Evolutionary conservation across 306 rosid genomes (phyloP).

Genomic region (Quercus engelmannii): DNA sequence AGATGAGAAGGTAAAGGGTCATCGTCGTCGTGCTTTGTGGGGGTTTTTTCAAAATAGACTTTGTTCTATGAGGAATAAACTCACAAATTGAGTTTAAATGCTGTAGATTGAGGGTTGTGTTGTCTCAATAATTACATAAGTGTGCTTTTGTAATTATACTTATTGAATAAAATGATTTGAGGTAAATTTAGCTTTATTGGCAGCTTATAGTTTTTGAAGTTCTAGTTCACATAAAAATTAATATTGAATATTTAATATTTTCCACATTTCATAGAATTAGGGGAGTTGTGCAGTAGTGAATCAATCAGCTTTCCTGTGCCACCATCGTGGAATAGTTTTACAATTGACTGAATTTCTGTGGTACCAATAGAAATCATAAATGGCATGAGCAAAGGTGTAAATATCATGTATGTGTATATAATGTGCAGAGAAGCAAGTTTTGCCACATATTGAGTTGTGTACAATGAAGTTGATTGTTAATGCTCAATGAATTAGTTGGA

Average conservation of each 20-base stretch:
- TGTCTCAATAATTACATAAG: conserved; percentile 9
- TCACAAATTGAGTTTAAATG: conserved; percentile 7
- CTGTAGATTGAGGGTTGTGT: conserved; percentile 19
- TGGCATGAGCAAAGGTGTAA: neutral
- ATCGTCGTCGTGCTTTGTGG: conserved; percentile 28
- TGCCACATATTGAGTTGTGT: neutral
- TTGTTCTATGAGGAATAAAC: conserved; percentile 26
- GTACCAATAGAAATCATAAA: neutral
- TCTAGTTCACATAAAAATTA: neutral
- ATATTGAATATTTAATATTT: neutral
- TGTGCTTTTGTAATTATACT: conserved; percentile 25
- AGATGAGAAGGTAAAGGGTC: conserved; percentile 76
- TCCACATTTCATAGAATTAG: neutral
- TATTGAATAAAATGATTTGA: neutral
- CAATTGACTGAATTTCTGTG: neutral
- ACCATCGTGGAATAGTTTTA: neutral
- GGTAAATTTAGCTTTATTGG: conserved; percentile 5
- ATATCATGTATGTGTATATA: neutral
- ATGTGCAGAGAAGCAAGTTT: neutral
- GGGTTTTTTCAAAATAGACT: conserved; percentile 38
- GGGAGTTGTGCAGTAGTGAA: neutral
- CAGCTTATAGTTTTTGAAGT: neutral
- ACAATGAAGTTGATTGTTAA: neutral
- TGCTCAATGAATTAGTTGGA: neutral
- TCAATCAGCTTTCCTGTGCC: neutral